Evolutionary conservation across 768 basidiomycete genomes (phyloP).

Genomic region (Tricholoma furcatifolium): DNA sequence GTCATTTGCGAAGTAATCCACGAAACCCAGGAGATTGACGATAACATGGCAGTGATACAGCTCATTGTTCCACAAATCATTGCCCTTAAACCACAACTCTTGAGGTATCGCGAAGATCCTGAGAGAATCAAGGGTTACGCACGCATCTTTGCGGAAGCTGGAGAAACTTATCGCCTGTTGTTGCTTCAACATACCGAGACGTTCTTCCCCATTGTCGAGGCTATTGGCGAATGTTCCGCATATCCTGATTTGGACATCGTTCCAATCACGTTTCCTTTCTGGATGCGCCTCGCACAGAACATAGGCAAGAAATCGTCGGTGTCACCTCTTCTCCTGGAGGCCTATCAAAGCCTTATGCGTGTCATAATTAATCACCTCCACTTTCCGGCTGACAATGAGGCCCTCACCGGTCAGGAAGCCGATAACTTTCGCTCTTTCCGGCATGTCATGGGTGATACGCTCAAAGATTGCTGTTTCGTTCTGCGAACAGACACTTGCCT

Average conservation of each 20-base stretch:
- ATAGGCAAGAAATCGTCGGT: slow-evolving; percentile 76
- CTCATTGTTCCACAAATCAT: slow-evolving; percentile 87
- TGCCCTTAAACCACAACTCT: slow-evolving; percentile 61
- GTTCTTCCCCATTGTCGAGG: slow-evolving; percentile 94
- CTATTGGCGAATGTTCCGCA: slow-evolving; percentile 90
- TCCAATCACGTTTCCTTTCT: slow-evolving; percentile 96
- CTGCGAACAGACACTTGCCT: slow-evolving; percentile 86
- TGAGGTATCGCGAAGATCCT: slow-evolving; percentile 66
- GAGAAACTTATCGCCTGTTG: slow-evolving; percentile 90
- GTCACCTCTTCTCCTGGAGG: slow-evolving; percentile 74
- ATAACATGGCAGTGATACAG: slow-evolving; percentile 88
- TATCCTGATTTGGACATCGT: slow-evolving; percentile 95
- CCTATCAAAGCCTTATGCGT: slow-evolving; percentile 80
- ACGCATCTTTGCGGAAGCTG: slow-evolving; percentile 94
- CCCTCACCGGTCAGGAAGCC: slow-evolving; percentile 77
- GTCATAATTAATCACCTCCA: slow-evolving; percentile 90
- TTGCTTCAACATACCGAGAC: slow-evolving; percentile 87
- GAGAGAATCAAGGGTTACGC: slow-evolving; percentile 90
- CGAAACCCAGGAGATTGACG: slow-evolving; percentile 96
- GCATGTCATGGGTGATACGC: slow-evolving; percentile 97
- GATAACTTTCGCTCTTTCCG: slow-evolving; percentile 95
- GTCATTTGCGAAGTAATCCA: slow-evolving; percentile 94
- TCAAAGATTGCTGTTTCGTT: slow-evolving; percentile 97
- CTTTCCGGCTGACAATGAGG: slow-evolving; percentile 73
- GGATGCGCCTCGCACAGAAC: slow-evolving; percentile 94